Evolutionary conservation across 1,284 basidiomycete genomes (phyloP).

Genomic region (Mycosarcoma maydis): DNA sequence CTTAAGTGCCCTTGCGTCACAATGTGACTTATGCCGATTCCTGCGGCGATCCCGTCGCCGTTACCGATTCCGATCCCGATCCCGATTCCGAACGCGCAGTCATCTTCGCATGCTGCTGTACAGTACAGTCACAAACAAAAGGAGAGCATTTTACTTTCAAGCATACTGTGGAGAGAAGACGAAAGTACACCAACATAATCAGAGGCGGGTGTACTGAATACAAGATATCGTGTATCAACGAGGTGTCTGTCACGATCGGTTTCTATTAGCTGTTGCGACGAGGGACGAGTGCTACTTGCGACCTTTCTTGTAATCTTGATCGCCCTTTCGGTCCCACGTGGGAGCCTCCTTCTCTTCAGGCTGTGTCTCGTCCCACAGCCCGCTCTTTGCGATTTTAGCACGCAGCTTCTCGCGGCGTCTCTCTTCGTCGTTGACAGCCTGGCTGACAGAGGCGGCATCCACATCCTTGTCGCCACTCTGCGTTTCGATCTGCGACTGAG

Average conservation of each 20-base stretch:
- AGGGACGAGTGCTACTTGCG: constrained; percentile 17
- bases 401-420: constrained; percentile 21
- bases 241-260: too few species aligned
- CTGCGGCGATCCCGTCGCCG: constrained; percentile 1
- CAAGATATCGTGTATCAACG: too few species aligned
- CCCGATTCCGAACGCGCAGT: not conserved
- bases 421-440: constrained; percentile 26
- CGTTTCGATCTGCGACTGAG: constrained; percentile 14
- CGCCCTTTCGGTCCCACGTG: constrained; percentile 59
- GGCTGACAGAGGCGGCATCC: not conserved
- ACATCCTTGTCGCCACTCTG: constrained; percentile 4
- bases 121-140: too few species aligned
- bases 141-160: too few species aligned
- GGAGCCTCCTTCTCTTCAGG: constrained; percentile 54
- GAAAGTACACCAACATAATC: too few species aligned
- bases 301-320: constrained; percentile 52
- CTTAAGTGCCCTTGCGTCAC: too few species aligned
- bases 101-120: too few species aligned
- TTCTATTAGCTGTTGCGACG: too few species aligned
- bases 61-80: constrained; percentile 3
- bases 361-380: constrained; percentile 62
- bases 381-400: constrained; percentile 41
- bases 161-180: too few species aligned
- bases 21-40: too few species aligned
- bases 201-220: too few species aligned